Percentiles rank a stretch among this genome's conserved stretches.
phyloP scores from a whole-genome alignment of 2,329 filamentous ascomycete species.

The Aureobasidium sp. region DNA sequence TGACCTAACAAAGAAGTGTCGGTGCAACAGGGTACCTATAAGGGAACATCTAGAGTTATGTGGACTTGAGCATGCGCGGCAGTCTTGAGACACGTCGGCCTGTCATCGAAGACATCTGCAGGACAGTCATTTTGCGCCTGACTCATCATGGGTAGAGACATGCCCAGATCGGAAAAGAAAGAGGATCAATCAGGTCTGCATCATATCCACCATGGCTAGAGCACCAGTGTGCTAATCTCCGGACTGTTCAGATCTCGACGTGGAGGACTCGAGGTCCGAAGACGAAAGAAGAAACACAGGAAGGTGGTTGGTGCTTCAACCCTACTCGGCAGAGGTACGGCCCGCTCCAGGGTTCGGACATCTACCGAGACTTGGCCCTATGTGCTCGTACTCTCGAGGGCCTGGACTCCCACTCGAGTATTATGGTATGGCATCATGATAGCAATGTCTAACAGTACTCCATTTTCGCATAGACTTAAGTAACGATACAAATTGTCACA shows the following conservation, averaged over 20 bases:
- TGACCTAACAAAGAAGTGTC: slow-evolving; percentile 1
- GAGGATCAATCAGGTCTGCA: background rate
- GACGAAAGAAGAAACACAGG: background rate
- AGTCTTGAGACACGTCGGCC: background rate
- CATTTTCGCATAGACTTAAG: too few species aligned
- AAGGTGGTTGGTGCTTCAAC: background rate
- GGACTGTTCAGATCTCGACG: background rate
- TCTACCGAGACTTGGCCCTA: background rate
- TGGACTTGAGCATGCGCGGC: background rate
- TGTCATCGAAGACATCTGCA: background rate
- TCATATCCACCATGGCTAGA: background rate
- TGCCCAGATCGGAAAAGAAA: background rate
- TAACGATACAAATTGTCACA: too few species aligned
- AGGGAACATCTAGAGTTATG: background rate
- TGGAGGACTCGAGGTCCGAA: background rate
- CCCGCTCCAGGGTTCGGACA: background rate
- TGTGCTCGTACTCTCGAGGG: background rate
- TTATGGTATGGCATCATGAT: too few species aligned
- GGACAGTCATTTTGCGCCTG: background rate
- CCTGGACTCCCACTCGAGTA: background rate
- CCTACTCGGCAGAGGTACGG: background rate
- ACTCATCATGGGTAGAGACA: background rate
- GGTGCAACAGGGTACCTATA: background rate
- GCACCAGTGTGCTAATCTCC: background rate
- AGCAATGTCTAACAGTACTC: too few species aligned